Base-by-base conservation (phyloP, 345 rosid genomes). In the Excoecaria cochinchinensis region DNA sequence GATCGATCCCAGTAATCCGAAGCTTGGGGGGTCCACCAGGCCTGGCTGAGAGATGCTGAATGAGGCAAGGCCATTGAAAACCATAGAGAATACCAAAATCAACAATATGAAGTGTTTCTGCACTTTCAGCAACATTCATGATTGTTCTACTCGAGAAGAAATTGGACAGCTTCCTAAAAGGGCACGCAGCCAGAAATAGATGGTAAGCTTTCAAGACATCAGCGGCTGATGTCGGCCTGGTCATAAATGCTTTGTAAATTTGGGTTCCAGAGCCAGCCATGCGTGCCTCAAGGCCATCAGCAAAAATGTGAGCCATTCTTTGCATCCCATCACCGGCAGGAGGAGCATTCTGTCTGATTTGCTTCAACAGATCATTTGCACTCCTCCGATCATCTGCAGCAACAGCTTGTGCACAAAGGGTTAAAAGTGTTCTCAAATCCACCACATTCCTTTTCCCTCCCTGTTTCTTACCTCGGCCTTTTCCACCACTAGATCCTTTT, bases 1-100 rank as follows among this genome's bases (percentile, higher is more conserved):
- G 70, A 77, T 89, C 92, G 7, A 89, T 79, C 25, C 85, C 89
- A 0, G 92, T 89, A 39, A 89, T 83, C 3, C 85, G 85, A 72
- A 89, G 81, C 78, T 70, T 74, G 53, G 90, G 92, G 52, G 92
- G 90, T 51, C 92, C 92, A 31, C 86, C 80, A 10, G 81, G 76
- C 64, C 85, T 80, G 11, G 82, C 77, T 8, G 90, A 84, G 68
- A 84, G 86, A 21, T 78, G 82, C 63, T 89, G 87, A 76, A 89
- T 85, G 69, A 87, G 87, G 77, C 86, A 72, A 21, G 90, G 92
- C 92, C 92, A 89, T 60, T 85, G 90, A 70, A 89, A 87, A 25
- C 90, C 92, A 57, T 84, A 83, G 5, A 75, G 39, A 70, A 87
- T 84, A 40, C 92, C 90, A 36, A 89, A 89, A 73, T 89, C 89